Conservation (phyloP, 208 protist genomes). For the Blastocrithidia nonstop region DNA sequence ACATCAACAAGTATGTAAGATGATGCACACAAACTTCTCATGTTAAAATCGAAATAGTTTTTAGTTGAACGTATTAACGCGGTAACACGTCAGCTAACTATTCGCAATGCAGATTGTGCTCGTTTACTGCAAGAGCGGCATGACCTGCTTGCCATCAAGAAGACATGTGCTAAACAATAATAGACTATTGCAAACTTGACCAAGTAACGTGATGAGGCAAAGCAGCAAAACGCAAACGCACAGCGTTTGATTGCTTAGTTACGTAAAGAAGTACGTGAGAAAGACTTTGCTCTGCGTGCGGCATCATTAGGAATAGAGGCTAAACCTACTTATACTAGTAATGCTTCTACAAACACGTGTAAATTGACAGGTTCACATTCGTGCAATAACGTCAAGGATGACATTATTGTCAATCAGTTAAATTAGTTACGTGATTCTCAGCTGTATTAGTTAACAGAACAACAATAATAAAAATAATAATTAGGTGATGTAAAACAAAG, state of each 20-base stretch:
- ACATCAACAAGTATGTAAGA: no score
- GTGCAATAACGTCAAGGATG: no score
- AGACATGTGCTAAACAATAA: slow-evolving; percentile 39
- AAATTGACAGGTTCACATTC: no score
- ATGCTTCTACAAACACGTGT: no score
- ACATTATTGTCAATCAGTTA: no score
- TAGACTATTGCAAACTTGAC: slow-evolving; percentile 32
- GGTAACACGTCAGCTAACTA: slow-evolving; percentile 39
- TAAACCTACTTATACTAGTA: no score
- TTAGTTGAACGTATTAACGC: slow-evolving; percentile 29
- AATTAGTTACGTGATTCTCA: no score
- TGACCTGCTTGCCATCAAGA: slow-evolving; percentile 13
- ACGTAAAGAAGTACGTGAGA: slow-evolving; percentile 18
- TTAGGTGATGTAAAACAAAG: no score
- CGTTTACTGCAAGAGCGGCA: slow-evolving; percentile 32
- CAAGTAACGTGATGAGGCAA: slow-evolving; percentile 15
- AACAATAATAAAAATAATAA: no score
- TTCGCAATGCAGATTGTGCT: slow-evolving; percentile 38
- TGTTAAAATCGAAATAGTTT: slow-evolving; percentile 44
- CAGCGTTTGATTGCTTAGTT: slow-evolving; percentile 18
- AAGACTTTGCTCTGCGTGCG: slow-evolving; percentile 22
- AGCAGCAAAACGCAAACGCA: slow-evolving; percentile 23
- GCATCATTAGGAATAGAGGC: no score
- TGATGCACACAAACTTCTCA: no score
- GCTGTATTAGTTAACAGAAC: no score